A percentile compares a stretch with the other conserved stretches of the same genome.
Conservation (phyloP, 2,329 filamentous ascomycete genomes). For the Stachybotrys elegans region DNA sequence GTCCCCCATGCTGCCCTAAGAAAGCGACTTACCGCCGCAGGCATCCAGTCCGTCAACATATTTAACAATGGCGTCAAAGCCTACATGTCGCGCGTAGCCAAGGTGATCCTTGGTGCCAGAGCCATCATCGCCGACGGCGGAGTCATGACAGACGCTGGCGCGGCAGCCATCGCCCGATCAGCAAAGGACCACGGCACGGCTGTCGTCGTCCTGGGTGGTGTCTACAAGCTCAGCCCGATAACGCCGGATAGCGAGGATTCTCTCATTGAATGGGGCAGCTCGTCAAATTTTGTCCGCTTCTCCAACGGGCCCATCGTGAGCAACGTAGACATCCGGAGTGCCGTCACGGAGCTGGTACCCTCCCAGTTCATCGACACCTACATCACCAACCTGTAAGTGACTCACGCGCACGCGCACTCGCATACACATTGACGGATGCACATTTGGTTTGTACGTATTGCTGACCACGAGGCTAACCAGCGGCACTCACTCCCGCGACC, state of each 20-base stretch:
- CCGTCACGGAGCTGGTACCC: constrained; percentile 77
- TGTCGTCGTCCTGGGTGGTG: constrained; percentile 82
- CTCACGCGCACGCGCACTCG: background rate
- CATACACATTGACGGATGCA: constrained; percentile 4
- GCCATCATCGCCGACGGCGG: constrained; percentile 85
- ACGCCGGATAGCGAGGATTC: constrained; percentile 79
- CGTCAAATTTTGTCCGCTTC: constrained; percentile 70
- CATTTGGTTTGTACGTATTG: background rate
- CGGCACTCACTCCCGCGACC: constrained; percentile 64
- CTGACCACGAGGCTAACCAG: constrained; percentile 28
- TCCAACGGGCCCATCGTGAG: constrained; percentile 76
- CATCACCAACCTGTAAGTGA: constrained; percentile 70
- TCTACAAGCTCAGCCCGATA: constrained; percentile 91
- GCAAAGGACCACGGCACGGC: constrained; percentile 78
- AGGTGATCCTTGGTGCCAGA: constrained; percentile 86
- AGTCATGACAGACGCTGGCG: constrained; percentile 79
- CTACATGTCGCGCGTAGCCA: constrained; percentile 92
- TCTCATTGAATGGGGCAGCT: constrained; percentile 81
- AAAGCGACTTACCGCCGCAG: constrained; percentile 72
- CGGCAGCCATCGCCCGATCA: constrained; percentile 75
- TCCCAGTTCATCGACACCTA: constrained; percentile 73
- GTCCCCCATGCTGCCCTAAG: constrained; percentile 53
- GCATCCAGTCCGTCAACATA: constrained; percentile 78
- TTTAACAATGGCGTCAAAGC: constrained; percentile 83
- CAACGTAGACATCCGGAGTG: constrained; percentile 71